Evolutionary conservation across 2,329 filamentous ascomycete genomes (phyloP), one percentile per base, ranked within the genome.

Genomic region (Monosporascus cannonballus): DNA sequence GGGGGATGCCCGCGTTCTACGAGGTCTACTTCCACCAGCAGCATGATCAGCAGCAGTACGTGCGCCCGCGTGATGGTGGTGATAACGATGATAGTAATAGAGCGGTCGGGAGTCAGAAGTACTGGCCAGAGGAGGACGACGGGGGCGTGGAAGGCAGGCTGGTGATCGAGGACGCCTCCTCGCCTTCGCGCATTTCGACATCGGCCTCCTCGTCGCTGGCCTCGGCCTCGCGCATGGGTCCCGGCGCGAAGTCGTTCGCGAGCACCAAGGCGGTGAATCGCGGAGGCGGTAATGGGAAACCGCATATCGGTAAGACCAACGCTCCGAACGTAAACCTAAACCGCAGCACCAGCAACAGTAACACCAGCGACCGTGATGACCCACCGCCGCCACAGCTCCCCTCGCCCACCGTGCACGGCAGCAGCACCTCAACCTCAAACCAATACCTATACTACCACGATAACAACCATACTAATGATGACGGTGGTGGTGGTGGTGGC

Each of bases 1-100:
- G 56, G 44, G 53, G 57, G 17, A 58, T 58, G 2, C 63, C 60
- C 34, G 59, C 59, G 2, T 63, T 60, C 9, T 70, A 68, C 49
- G 53, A 62, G 20, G 62, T 69, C 39, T 53, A 56, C 44, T 61
- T 68, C 41, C 51, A 47, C 36, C 52, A 34, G 27, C 38, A 30
- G 20, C 25, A n/a, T 9, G 50, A 47, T 22, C 44, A 48, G 34
- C 9, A 18, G 15, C 24, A 51, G 30, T 45, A 18, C 22, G 30
- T 34, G 30, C 30, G 30, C 30, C 30, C 30, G 11, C 30, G 30
- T 9, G 9, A 9, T 5, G 30, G 30, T 14, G 9, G 30, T 5
- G 30, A 11, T 14, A 14, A 34, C 30, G 9, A 9, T 11, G 27
- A 30, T 22, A 15, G 34, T 24, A 20, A 4, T 34, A 20, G 34